Evolutionary conservation across 2,329 filamentous ascomycete genomes (phyloP).

Genomic region (Colletotrichum tropicale): DNA sequence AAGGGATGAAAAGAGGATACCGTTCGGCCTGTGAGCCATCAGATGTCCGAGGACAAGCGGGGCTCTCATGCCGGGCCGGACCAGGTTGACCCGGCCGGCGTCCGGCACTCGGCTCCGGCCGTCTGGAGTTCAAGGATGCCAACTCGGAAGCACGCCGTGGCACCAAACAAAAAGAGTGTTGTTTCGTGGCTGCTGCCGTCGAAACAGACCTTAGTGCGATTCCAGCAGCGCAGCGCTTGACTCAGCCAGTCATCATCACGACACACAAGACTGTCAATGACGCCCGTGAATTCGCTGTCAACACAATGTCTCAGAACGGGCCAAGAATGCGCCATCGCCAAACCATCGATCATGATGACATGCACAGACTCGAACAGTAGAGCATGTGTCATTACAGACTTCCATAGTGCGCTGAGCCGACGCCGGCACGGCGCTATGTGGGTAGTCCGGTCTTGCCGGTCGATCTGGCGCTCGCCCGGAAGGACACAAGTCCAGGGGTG

Average conservation of each 20-base stretch:
- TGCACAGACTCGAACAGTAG: not conserved
- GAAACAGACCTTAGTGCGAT: not conserved
- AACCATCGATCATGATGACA: slow-evolving; percentile 3
- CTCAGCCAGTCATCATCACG: not conserved
- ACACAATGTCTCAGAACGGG: not conserved
- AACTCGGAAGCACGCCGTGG: not conserved
- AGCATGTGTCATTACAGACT: not conserved
- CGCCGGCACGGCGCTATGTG: slow-evolving; percentile 3
- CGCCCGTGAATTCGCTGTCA: not conserved
- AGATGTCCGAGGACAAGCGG: too few species aligned
- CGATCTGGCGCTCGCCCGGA: slow-evolving; percentile 5
- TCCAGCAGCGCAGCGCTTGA: not conserved
- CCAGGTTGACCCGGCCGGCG: not conserved
- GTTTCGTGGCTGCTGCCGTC: not conserved
- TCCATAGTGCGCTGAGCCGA: not conserved
- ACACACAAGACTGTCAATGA: not conserved
- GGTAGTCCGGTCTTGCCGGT: not conserved
- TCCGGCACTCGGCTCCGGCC: not conserved
- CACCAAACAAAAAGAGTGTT: not conserved
- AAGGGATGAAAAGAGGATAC: too few species aligned
- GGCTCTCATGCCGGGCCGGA: not conserved
- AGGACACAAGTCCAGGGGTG: not conserved
- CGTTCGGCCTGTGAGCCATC: too few species aligned
- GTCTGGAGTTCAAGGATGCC: not conserved
- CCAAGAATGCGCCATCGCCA: not conserved